A percentile compares a stretch with the other conserved stretches of the same genome.
These are phyloP conservation scores for Fraxinus angustifolia DNA, from an alignment of 305 asterid genomes.

Conservation along the genomic window DNA sequence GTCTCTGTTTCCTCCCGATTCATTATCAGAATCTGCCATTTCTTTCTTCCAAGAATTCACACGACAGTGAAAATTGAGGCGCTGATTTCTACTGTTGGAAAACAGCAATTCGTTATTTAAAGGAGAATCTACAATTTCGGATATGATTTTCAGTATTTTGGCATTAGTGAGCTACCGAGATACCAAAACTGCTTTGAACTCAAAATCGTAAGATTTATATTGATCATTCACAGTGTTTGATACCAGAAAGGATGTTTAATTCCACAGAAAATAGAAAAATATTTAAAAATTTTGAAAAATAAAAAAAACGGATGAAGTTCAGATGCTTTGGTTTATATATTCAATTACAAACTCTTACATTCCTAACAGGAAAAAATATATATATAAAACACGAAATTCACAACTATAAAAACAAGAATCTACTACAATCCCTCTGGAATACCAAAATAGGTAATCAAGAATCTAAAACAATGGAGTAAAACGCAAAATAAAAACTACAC, in stretches of 20 bases:
- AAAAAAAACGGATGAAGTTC: background rate
- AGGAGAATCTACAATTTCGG: background rate
- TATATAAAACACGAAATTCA: background rate
- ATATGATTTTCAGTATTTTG: background rate
- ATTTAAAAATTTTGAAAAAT: background rate
- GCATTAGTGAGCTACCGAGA: background rate
- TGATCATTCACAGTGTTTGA: background rate
- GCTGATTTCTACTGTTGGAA: background rate
- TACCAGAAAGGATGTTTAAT: background rate
- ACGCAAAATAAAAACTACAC: background rate
- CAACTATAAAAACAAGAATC: background rate
- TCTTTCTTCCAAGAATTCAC: background rate
- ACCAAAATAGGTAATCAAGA: background rate
- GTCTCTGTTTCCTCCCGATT: constrained; percentile 63
- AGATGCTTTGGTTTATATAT: background rate
- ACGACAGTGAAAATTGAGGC: background rate
- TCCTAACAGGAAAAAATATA: background rate
- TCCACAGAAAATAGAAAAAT: background rate
- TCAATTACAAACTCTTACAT: background rate
- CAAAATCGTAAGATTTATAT: background rate
- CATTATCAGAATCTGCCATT: constrained; percentile 90
- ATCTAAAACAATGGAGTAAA: background rate
- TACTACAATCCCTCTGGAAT: background rate
- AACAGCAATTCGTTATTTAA: background rate
- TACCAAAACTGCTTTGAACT: background rate